phyloP scores from a whole-genome alignment of 306 rosid species.

The Ziziphus jujuba region DNA sequence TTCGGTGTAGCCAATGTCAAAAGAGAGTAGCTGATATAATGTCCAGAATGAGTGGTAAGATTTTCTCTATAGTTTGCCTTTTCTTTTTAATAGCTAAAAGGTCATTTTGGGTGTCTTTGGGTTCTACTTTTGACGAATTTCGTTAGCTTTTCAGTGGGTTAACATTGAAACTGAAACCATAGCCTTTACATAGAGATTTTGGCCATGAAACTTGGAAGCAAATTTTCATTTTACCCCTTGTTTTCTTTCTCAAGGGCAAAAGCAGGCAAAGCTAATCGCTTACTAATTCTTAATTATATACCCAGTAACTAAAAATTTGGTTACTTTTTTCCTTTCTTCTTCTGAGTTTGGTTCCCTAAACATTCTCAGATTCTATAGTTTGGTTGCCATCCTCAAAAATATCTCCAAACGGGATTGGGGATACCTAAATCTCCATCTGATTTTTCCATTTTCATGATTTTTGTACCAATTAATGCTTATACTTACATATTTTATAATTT shows the following conservation, averaged over 20 bases:
- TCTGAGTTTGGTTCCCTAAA: conserved; percentile 1
- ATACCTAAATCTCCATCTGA: background rate
- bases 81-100: background rate
- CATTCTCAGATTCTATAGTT: background rate
- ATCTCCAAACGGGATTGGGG: too few relatives aligned
- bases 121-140: background rate
- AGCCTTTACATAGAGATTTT: too few relatives aligned
- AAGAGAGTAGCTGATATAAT: conserved; percentile 67
- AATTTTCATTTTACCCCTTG: too few relatives aligned
- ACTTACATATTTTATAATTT: background rate
- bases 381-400: background rate
- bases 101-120: background rate
- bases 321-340: conserved; percentile 7
- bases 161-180: too few relatives aligned
- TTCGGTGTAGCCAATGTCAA: conserved; percentile 59
- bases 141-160: too few relatives aligned
- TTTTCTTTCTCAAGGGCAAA: too few relatives aligned
- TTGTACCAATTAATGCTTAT: too few relatives aligned
- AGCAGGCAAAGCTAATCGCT: too few relatives aligned
- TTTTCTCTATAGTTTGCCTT: background rate
- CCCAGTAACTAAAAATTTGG: background rate
- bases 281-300: too few relatives aligned
- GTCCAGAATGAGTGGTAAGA: conserved; percentile 58
- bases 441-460: background rate
- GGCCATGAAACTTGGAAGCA: too few relatives aligned